Base-by-base conservation (phyloP, 139 green algal genomes). In the Closterium sp. region DNA sequence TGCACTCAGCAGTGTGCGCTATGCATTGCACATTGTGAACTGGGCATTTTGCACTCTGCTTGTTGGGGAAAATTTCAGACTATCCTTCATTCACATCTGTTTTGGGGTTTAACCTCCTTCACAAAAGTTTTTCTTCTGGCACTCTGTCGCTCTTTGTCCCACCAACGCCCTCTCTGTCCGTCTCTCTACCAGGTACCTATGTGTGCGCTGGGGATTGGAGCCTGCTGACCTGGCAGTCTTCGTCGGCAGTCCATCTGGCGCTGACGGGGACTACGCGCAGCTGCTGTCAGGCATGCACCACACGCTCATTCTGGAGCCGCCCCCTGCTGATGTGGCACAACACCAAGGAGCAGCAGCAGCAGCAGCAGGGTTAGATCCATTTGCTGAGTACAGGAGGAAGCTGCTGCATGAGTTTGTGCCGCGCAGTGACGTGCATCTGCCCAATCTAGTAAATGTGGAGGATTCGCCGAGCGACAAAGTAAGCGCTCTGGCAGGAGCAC, bases 141-240 rank as follows among this genome's bases (percentile, higher is more conserved):
- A n/a, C n/a, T n/a, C n/a, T n/a, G n/a, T n/a, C n/a, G n/a, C n/a
- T n/a, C n/a, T n/a, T n/a, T n/a, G n/a, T n/a, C n/a, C n/a, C n/a
- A n/a, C n/a, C n/a, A n/a, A n/a, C n/a, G n/a, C n/a, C n/a, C n/a
- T n/a, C n/a, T n/a, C 85, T 90, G 28, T 34, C 24, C 24, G 21
- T 28, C 28, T 70, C 32, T n/a, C 13, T 28, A 73, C 31, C 88
- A 91, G 88, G 34, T 91, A 85, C 45, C 88, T 89, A 2, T 89
- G 29, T 89, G 87, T 89, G 9, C 87, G 87, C 29, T 89, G 87
- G 87, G 87, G 87, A 29, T 62, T 89, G 29, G 87, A 89, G 29
- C 29, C 31, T 17, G 32, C 31, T 34, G 28, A 62, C 31, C 29
- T 89, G 87, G 87, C 32, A 30, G 87, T 89, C 27, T 2, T 89